phyloP scores from a whole-genome alignment of 108 stramenopile species.

The Cyclotella choctawhatcheeana region DNA sequence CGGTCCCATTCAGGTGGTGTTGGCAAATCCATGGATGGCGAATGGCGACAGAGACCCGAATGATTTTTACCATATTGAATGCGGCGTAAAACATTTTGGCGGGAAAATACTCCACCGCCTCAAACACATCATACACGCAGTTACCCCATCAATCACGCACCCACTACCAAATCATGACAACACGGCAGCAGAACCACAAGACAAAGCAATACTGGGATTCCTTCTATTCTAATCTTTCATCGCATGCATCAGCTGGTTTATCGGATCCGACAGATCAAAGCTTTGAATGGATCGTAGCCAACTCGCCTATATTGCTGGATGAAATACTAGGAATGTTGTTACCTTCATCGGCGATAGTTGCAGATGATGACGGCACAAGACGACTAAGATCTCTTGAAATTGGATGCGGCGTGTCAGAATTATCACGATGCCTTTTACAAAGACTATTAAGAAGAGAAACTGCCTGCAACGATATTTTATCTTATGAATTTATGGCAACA shows the following conservation, averaged over 20 bases:
- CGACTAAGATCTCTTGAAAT: conserved; percentile 66
- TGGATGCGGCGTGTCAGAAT: conserved; percentile 74
- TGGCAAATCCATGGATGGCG: neutral
- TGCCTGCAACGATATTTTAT: neutral
- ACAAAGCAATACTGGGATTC: conserved; percentile 77
- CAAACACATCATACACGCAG: too few relatives aligned
- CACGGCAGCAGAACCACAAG: conserved; percentile 58
- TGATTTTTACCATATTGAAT: too few relatives aligned
- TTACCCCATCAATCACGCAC: neutral
- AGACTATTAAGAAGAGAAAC: conserved; percentile 23
- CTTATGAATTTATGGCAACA: conserved; percentile 57
- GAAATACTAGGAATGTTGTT: conserved; percentile 45
- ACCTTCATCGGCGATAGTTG: neutral
- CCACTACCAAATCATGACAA: neutral
- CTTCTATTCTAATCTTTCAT: conserved; percentile 44
- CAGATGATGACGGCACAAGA: too few relatives aligned
- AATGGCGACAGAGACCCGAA: too few relatives aligned
- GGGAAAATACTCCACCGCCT: too few relatives aligned
- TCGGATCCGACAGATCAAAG: conserved; percentile 24
- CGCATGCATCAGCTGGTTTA: conserved; percentile 1
- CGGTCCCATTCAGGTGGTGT: conserved; percentile 63
- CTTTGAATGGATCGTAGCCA: conserved; percentile 45
- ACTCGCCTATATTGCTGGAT: conserved; percentile 30
- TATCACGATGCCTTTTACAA: conserved; percentile 59
- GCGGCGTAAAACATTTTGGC: too few relatives aligned